These are phyloP conservation scores for Aspergillus pseudoterreus DNA, from an alignment of 2,329 filamentous ascomycete species.

Conservation along the genomic window DNA sequence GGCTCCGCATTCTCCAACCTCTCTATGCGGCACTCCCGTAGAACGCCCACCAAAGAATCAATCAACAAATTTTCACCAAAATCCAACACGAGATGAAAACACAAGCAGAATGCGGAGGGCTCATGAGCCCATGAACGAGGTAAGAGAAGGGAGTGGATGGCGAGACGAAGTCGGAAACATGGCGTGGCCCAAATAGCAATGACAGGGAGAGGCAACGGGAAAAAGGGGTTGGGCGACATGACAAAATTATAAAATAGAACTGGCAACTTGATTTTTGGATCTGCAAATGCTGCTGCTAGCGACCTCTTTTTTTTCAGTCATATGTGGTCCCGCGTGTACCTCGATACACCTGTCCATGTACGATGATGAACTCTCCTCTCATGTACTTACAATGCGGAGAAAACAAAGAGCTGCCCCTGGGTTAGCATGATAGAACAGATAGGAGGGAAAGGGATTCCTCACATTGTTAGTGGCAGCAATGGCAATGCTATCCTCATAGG, in stretches of 20 bases:
- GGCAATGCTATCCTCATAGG: slow-evolving; percentile 98
- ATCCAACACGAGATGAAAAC: slow-evolving; percentile 9
- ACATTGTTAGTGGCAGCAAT: slow-evolving; percentile 99
- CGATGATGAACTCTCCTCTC: slow-evolving; percentile 17
- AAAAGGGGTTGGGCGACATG: slow-evolving; percentile 3
- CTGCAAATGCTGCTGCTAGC: slow-evolving; percentile 21
- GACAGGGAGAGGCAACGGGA: neutral
- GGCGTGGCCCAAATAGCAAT: neutral
- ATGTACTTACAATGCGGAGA: slow-evolving; percentile 62
- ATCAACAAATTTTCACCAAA: slow-evolving; percentile 11
- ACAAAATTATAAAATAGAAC: slow-evolving; percentile 15
- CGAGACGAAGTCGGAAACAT: neutral
- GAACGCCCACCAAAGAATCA: slow-evolving; percentile 24
- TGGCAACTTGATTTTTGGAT: slow-evolving; percentile 21
- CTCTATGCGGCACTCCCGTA: slow-evolving; percentile 29
- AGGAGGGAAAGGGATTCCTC: slow-evolving; percentile 44
- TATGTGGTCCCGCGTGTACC: slow-evolving; percentile 10
- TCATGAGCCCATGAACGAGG: too few species aligned
- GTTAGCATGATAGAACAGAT: slow-evolving; percentile 11
- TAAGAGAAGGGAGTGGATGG: neutral
- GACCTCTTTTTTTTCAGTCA: slow-evolving; percentile 15
- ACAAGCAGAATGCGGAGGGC: slow-evolving; percentile 4
- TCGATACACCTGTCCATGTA: slow-evolving; percentile 20
- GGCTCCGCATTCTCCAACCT: slow-evolving; percentile 21
- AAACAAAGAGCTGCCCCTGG: slow-evolving; percentile 64